phyloP scores from a whole-genome alignment of 1,284 basidiomycete genomes.

The Trametes polyzona region DNA sequence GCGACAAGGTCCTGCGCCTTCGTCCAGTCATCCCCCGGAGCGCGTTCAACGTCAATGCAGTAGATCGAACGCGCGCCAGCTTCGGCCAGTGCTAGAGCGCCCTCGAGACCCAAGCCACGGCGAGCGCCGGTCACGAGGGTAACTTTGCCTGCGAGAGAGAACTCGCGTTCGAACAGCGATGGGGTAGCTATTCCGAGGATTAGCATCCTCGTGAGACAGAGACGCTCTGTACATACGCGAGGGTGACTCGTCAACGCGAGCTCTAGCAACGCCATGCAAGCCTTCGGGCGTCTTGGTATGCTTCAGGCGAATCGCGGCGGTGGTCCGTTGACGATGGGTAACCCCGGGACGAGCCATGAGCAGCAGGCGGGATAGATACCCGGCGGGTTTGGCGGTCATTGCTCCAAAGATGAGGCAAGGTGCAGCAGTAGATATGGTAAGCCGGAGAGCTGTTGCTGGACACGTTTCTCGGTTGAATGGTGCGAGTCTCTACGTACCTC shows the following conservation, averaged over 20 bases:
- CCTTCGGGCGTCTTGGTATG: too few species aligned
- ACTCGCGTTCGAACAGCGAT: conserved; percentile 64
- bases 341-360: too few species aligned
- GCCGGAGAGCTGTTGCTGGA: too few species aligned
- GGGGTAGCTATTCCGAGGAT: conserved; percentile 23
- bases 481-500: too few species aligned
- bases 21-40: conserved; percentile 70
- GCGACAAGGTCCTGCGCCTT: conserved; percentile 57
- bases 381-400: too few species aligned
- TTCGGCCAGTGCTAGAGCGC: conserved; percentile 77
- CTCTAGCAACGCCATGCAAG: conserved; percentile 4
- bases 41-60: conserved; percentile 71
- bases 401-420: too few species aligned
- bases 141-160: conserved; percentile 72
- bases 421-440: too few species aligned
- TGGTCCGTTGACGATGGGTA: too few species aligned
- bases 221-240: background rate
- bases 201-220: too few species aligned
- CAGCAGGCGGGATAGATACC: too few species aligned
- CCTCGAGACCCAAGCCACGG: conserved; percentile 81
- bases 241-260: background rate
- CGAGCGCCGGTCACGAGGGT: conserved; percentile 80
- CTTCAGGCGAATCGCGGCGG: too few species aligned
- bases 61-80: conserved; percentile 77
- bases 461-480: too few species aligned